phyloP scores from a whole-genome alignment of 2,329 filamentous ascomycete genomes.

The Shiraia bambusicola region DNA sequence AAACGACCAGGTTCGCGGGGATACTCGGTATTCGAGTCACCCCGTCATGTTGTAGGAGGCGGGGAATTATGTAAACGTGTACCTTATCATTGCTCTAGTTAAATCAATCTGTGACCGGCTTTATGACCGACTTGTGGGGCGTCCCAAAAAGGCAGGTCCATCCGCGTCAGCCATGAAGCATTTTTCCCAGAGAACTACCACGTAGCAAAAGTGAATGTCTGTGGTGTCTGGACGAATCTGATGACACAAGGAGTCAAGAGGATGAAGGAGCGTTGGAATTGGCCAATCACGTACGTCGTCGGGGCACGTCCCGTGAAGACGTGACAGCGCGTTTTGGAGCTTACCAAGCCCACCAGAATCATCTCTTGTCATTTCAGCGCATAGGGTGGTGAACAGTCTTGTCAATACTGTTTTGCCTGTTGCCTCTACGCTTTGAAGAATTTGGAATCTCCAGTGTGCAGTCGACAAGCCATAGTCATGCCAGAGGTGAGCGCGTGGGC shows the following conservation, averaged over 20 bases:
- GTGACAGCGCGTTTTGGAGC: slow-evolving; percentile 25
- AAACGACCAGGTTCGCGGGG: not conserved
- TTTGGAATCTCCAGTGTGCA: not conserved
- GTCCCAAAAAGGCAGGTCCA: slow-evolving; percentile 25
- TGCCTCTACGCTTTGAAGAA: not conserved
- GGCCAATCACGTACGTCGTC: slow-evolving; percentile 28
- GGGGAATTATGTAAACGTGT: slow-evolving; percentile 34
- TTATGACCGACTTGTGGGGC: slow-evolving; percentile 23
- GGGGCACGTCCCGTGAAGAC: slow-evolving; percentile 31
- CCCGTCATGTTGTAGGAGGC: slow-evolving; percentile 9
- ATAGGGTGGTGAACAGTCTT: too few species aligned
- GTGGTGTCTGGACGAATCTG: not conserved
- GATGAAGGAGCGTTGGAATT: slow-evolving; percentile 8
- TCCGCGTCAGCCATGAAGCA: slow-evolving; percentile 1
- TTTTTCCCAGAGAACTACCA: not conserved
- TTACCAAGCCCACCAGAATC: slow-evolving; percentile 3
- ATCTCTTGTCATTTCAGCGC: not conserved
- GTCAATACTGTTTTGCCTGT: too few species aligned
- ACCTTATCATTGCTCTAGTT: slow-evolving; percentile 26
- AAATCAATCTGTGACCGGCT: slow-evolving; percentile 12
- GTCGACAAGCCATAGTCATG: slow-evolving; percentile 23
- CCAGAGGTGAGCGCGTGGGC: slow-evolving; percentile 36
- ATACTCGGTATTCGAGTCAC: slow-evolving; percentile 2
- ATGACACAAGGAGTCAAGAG: not conserved
- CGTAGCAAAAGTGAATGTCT: not conserved